A percentile compares a stretch with the other conserved stretches of the same genome.
These are phyloP conservation scores for Paspalum notatum DNA, from an alignment of 176 grass and related monocot genomes.

Conservation along the genomic window DNA sequence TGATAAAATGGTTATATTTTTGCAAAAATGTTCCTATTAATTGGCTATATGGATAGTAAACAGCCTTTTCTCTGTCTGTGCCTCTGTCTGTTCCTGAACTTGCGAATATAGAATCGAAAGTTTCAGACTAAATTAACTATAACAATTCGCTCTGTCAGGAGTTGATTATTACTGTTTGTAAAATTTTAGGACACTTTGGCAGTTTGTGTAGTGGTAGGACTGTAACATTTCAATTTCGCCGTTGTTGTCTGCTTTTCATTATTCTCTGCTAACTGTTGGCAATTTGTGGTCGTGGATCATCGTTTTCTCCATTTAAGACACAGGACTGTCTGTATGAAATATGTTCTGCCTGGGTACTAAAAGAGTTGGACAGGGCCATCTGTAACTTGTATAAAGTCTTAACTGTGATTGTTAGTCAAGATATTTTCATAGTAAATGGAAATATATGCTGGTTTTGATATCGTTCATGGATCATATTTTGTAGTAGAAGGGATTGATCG, in stretches of 20 bases:
- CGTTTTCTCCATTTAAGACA: background rate
- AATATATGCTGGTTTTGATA: background rate
- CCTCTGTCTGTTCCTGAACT: constrained; percentile 7
- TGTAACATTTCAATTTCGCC: background rate
- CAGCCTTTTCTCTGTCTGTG: constrained; percentile 22
- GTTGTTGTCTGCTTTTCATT: background rate
- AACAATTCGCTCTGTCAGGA: background rate
- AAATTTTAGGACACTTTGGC: background rate
- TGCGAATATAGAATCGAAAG: constrained; percentile 10
- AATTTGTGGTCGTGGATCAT: background rate
- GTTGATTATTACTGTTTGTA: constrained; percentile 4
- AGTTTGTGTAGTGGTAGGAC: background rate
- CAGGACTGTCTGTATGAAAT: background rate
- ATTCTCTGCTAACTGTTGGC: background rate
- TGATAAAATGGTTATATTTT: background rate
- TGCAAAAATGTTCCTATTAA: constrained; percentile 5
- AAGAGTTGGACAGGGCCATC: background rate
- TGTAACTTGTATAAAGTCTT: background rate
- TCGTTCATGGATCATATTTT: background rate
- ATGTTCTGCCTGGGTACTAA: background rate
- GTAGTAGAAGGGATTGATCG: background rate
- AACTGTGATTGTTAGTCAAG: background rate
- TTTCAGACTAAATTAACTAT: background rate
- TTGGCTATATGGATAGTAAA: constrained; percentile 1
- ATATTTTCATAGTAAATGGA: background rate